Evolutionary conservation across 2,329 filamentous ascomycete species (phyloP), one percentile per base, ranked within the genome.

Genomic region (Hymenoscyphus salicellus): DNA sequence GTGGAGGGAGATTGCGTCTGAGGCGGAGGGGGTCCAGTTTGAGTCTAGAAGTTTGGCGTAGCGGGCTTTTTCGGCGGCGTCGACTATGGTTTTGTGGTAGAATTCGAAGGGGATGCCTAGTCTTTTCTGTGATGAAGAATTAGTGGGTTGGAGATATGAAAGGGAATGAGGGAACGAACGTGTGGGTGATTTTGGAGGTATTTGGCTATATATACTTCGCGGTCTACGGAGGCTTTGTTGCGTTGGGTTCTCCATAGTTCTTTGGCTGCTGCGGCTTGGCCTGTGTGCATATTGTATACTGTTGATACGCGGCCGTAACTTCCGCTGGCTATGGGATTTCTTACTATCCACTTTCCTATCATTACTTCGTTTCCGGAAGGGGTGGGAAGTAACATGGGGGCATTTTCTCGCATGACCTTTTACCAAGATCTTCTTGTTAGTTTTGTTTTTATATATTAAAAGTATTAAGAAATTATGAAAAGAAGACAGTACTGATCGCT

Each of bases 341-440:
- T 60, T 16, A 69, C 65, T n/a, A 70, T 61, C 68, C 68, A 70
- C 57, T 70, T 60, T 14, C 66, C 68, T 5, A 70, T 65, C 23
- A 32, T 65, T 14, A 65, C 58, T 60, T 70, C 66, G 61, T 67
- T 56, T 4, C 62, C 63, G 7, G 61, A 65, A 11, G 68, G 66
- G 17, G 66, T 70, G 14, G 68, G 68, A 5, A 68, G 26, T n/a
- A 70, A n/a, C 16, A 69, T 60, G 16, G 68, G 65, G 16, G 60
- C 60, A 58, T 62, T 59, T n/a, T 66, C 67, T 16, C 52, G 46
- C 20, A 70, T 36, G 14, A 67, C 65, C 41, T 58, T 38, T 1
- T 17, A 17, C 11, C 36, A 38, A 38, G 36, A 38, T 38, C 36
- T 16, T 38, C 14, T 38, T 16, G 36, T 38, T 38, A 38, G 36